Evolutionary conservation across 768 basidiomycete species (phyloP).

Genomic region (Calocybe gangraenosa): DNA sequence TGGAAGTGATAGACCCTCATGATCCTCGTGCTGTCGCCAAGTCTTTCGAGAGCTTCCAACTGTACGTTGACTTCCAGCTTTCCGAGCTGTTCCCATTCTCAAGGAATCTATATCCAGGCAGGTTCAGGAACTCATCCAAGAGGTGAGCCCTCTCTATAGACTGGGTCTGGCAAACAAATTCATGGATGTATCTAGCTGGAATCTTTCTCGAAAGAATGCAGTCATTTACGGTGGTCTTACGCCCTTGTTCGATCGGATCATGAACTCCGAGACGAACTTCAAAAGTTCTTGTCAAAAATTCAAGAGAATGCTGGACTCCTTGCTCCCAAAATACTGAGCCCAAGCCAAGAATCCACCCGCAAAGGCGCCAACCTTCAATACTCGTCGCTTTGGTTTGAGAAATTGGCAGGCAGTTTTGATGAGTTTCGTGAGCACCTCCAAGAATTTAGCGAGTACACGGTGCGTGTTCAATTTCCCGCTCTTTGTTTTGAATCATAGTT

Average conservation of each 20-base stretch:
- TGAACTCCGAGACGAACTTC: background rate
- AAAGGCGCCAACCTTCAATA: background rate
- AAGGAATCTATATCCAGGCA: no score
- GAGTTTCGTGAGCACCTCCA: conserved; percentile 4
- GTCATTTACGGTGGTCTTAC: background rate
- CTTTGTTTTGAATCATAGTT: background rate
- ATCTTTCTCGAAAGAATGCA: background rate
- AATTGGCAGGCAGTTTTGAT: conserved; percentile 1
- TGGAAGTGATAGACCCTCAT: no score
- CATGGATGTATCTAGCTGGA: background rate
- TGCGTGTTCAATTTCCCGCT: background rate
- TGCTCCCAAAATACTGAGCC: background rate
- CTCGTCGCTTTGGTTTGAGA: background rate
- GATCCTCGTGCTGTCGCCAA: no score
- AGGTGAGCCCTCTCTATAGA: no score
- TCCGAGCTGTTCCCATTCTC: no score
- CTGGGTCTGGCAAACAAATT: no score
- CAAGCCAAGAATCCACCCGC: background rate
- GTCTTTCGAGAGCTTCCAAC: no score
- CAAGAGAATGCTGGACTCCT: background rate
- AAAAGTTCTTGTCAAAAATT: background rate
- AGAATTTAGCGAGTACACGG: conserved; percentile 12
- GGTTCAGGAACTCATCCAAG: no score
- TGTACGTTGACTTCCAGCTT: no score
- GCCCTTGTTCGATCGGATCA: background rate